These are phyloP conservation scores for Petrea volubilis DNA, from an alignment of 257 asterid species.

Conservation along the genomic window DNA sequence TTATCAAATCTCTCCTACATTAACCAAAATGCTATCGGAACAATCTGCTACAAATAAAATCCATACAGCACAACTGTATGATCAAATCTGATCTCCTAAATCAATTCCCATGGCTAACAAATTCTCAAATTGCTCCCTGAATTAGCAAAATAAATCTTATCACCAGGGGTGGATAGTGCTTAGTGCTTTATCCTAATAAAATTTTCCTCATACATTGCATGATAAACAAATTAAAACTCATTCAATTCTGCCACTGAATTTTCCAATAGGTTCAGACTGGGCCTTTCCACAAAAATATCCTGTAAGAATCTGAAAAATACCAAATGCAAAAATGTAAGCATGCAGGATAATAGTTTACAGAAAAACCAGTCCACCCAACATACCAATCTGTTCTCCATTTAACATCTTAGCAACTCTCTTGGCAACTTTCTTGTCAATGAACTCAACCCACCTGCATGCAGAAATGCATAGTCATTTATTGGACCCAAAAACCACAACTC, in stretches of 20 bases:
- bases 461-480: not conserved
- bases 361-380: conserved; percentile 10
- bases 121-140: not conserved
- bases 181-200: not conserved
- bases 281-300: not conserved
- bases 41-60: not conserved
- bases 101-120: not conserved
- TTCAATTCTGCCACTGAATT: not conserved
- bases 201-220: not conserved
- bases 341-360: not conserved
- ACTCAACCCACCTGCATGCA: conserved; percentile 88
- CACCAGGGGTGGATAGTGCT: not conserved
- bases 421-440: conserved; percentile 74
- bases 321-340: not conserved
- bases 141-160: not conserved
- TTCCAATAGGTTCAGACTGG: not conserved
- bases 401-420: conserved; percentile 79
- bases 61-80: not conserved
- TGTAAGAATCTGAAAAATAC: not conserved
- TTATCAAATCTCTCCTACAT: not conserved
- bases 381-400: conserved; percentile 87
- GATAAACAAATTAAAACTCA: not conserved
- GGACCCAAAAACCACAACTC: not conserved
- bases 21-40: not conserved
- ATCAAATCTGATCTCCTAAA: not conserved